Base-by-base conservation (phyloP, 495 filamentous ascomycete species). In the Chaetomium cochliodes region DNA sequence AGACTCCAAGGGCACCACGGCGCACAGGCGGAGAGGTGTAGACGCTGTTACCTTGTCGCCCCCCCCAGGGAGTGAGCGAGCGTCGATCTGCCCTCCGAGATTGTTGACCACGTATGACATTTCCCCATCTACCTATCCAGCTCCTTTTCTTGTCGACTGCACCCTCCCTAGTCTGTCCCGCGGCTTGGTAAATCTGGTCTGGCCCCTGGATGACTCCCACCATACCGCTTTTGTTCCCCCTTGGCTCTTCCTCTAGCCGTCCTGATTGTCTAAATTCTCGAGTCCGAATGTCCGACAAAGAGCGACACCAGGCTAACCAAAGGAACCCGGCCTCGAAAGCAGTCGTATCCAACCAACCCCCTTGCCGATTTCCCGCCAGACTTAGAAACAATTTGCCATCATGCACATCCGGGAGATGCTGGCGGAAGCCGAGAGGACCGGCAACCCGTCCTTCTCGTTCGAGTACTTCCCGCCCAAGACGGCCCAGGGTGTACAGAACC, bases 381-480 rank as follows among this genome's bases (percentile, higher is more conserved):
- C 25, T n/a, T 57, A 30, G n/a, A 60, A 63, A 28, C 52, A 53
- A 13, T 18, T 28, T 9, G 62, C 65, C 79, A 80, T 70, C 30
- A 86, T 86, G 83, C 96, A 98, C 82, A 93, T 99, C 83, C 89
- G 85, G 61, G 89, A 96, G 66, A 97, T 97, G 84, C 82, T 99
- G 67, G 84, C 89, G 66, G 90, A 93, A 71, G 89, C 91, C 79
- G 83, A 91, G 70, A 77, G 74, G 79, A 84, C 88, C 65, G 85
- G 86, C 73, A 84, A 86, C 67, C 88, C 92, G 54, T 91, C 90
- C 60, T 96, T 97, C 84, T 98, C 96, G 33, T 99, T 99, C 76
- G 96, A 99, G 79, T 99, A 96, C 83, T 99, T 98, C 78, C 93
- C 96, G 52, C 96, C 96, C n/a, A 99, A 99, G 80, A 99, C 96